Base-by-base conservation (phyloP, 2,329 filamentous ascomycete species). In the Pyrenophora teres region DNA sequence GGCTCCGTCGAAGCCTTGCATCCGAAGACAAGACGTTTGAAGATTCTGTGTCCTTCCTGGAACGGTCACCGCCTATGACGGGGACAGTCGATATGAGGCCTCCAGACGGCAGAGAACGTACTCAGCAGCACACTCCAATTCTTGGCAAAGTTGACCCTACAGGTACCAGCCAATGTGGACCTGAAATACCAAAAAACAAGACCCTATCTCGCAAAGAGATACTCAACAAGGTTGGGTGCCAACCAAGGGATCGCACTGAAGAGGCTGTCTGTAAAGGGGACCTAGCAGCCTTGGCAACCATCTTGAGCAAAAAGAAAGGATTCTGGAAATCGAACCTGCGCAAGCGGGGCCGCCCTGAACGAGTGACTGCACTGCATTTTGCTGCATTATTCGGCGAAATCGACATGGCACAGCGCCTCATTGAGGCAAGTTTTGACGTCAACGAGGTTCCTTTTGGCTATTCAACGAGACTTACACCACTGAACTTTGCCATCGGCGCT, bases 401-500 rank as follows among this genome's bases (percentile, higher is more conserved):
- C 19, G 60, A 62, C n/a, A 66, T 66, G 60, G 62, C 60, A 18
- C 47, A 44, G 37, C 49, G 52, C 19, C 46, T 66, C 25, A 39
- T 64, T 16, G 40, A 31, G n/a, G 42, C 58, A 7, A 47, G 40
- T 31, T 66, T 53, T 42, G 56, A 53, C 40, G 46, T 66, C 46
- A 66, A 66, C 21, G 60, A 62, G 19, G 50, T 63, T 12, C 63
- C 63, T 13, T 66, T 60, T 41, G 63, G 63, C 41, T 64, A 64
- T 38, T 46, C 58, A 23, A 66, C 58, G 35, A 46, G 40, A 9
- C 53, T 63, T 1, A 51, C 60, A 13, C 62, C 60, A 12, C 41
- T 66, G 13, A 57, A 62, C 38, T 56, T 64, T 33, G 63, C 62
- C 30, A 54, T 66, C 42, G 63, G 63, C 19, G 63, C 63, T 32